Evolutionary conservation across 1,284 basidiomycete genomes (phyloP).

Genomic region (Stereum hirsutum): DNA sequence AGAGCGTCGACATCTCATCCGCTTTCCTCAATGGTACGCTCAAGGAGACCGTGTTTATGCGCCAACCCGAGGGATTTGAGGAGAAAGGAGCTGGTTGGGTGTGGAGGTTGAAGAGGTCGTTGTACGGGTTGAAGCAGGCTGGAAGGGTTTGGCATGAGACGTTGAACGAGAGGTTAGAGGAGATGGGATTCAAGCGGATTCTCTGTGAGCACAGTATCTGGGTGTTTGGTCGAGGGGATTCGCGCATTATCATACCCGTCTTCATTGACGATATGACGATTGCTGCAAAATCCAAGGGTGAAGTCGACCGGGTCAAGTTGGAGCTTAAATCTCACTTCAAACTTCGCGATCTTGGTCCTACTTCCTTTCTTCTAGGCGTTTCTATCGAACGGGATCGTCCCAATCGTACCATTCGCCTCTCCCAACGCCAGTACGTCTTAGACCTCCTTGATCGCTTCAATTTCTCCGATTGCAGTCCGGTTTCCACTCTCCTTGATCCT

Average conservation of each 20-base stretch:
- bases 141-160: slow-evolving; percentile 17
- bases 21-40: slow-evolving; percentile 18
- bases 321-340: slow-evolving; percentile 17
- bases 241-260: slow-evolving; percentile 17
- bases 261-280: slow-evolving; percentile 24
- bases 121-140: slow-evolving; percentile 24
- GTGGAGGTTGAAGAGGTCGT: slow-evolving; percentile 8
- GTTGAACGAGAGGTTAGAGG: not conserved
- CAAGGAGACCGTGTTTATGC: slow-evolving; percentile 19
- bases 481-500: slow-evolving; percentile 16
- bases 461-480: slow-evolving; percentile 13
- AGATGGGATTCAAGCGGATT: slow-evolving; percentile 16
- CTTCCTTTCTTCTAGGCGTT: slow-evolving; percentile 24
- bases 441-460: slow-evolving; percentile 18
- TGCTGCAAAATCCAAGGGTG: slow-evolving; percentile 8
- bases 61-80: slow-evolving; percentile 12
- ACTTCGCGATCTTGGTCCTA: slow-evolving; percentile 22
- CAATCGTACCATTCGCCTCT: slow-evolving; percentile 18
- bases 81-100: too few relatives aligned
- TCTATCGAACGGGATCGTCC: slow-evolving; percentile 19
- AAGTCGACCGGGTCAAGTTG: slow-evolving; percentile 15
- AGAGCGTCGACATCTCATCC: slow-evolving; percentile 15
- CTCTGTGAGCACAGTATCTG: slow-evolving; percentile 15
- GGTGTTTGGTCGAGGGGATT: slow-evolving; percentile 8
- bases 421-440: slow-evolving; percentile 20